These are phyloP conservation scores for Clathrus columnatus DNA, from an alignment of 768 basidiomycete species.

Conservation along the genomic window DNA sequence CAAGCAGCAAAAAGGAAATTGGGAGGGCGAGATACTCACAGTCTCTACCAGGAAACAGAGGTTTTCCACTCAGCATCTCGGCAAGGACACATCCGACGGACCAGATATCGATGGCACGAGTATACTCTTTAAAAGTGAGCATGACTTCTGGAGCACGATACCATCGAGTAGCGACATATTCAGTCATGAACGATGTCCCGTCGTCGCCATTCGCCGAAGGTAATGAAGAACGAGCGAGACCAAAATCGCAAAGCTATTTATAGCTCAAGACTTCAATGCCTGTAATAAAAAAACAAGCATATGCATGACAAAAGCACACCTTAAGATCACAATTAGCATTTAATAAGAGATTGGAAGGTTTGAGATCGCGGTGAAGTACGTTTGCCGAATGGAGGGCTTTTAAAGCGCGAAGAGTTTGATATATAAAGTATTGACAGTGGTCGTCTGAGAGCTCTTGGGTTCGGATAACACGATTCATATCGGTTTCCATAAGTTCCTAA, in stretches of 20 bases:
- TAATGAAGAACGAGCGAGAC: conserved; percentile 71
- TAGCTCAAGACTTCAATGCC: neutral
- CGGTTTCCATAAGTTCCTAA: conserved; percentile 73
- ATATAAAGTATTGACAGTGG: conserved; percentile 95
- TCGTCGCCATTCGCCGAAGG: conserved; percentile 66
- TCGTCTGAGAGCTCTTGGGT: conserved; percentile 93
- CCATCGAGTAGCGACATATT: conserved; percentile 98
- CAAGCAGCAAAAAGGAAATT: neutral
- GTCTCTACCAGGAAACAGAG: conserved; percentile 91
- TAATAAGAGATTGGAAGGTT: conserved; percentile 89
- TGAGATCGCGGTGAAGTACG: conserved; percentile 91
- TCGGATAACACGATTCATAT: conserved; percentile 91
- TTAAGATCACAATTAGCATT: conserved; percentile 97
- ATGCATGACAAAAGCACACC: conserved; percentile 31
- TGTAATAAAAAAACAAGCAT: conserved; percentile 7
- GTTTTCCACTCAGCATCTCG: conserved; percentile 87
- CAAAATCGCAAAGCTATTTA: conserved; percentile 72
- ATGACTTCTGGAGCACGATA: conserved; percentile 97
- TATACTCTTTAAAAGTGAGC: conserved; percentile 96
- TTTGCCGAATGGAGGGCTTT: conserved; percentile 95
- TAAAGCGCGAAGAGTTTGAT: conserved; percentile 88
- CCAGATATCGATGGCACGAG: conserved; percentile 81
- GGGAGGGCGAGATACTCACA: conserved; percentile 41
- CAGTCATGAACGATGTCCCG: conserved; percentile 77
- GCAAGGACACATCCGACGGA: conserved; percentile 76